phyloP scores from a whole-genome alignment of 1,284 basidiomycete species.

The Trichosporon ovoides region DNA sequence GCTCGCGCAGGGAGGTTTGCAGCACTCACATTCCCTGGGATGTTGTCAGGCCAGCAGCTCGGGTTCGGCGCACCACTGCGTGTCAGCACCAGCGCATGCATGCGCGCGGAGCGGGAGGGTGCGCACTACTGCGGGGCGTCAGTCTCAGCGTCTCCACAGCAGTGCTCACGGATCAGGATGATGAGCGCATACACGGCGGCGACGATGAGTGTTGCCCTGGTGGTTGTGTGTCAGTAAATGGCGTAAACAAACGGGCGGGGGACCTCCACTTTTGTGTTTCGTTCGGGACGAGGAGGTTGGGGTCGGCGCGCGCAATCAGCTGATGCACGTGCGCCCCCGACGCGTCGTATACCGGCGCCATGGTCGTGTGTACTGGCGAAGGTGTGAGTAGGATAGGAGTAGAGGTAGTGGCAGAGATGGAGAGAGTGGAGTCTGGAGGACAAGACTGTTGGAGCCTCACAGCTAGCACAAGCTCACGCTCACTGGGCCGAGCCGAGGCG shows the following conservation, averaged over 20 bases:
- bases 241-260: not conserved
- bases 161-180: conserved; percentile 38
- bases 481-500: no score
- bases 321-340: no score
- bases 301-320: no score
- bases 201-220: conserved; percentile 42
- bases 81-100: not conserved
- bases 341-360: no score
- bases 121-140: conserved; percentile 12
- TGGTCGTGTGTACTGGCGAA: no score
- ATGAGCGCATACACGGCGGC: conserved; percentile 37
- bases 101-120: not conserved
- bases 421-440: no score
- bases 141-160: not conserved
- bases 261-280: not conserved
- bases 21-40: conserved; percentile 16
- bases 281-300: not conserved
- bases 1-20: no score
- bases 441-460: no score
- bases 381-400: no score
- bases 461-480: no score
- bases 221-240: not conserved
- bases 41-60: not conserved
- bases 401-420: no score
- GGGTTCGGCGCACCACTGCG: not conserved